Conservation (phyloP, 139 green algal genomes). For the Picochlorum sp. region DNA sequence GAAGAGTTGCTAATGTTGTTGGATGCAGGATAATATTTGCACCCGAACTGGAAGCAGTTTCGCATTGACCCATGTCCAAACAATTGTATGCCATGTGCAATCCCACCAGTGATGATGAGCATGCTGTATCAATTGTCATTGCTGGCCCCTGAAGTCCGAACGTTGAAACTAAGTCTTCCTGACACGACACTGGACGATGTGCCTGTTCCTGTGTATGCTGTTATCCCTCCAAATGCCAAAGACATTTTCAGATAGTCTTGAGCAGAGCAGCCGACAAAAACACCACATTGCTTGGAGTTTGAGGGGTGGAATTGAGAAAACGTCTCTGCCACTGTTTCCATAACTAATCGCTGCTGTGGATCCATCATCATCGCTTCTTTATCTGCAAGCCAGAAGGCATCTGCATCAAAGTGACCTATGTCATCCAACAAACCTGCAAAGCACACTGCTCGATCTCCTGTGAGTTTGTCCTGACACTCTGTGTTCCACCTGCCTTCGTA, state of each 20-base stretch:
- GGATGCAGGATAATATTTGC: slow-evolving; percentile 35
- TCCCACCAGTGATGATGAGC: slow-evolving; percentile 76
- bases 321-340: slow-evolving; percentile 34
- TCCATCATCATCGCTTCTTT: slow-evolving; percentile 63
- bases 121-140: slow-evolving; percentile 62
- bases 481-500: slow-evolving; percentile 2
- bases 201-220: slow-evolving; percentile 35
- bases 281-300: slow-evolving; percentile 22
- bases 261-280: slow-evolving; percentile 67
- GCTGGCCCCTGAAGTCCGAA: slow-evolving; percentile 41
- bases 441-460: slow-evolving; percentile 6
- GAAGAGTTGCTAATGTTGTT: slow-evolving; percentile 31
- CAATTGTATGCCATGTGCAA: slow-evolving; percentile 46
- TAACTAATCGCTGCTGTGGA: slow-evolving; percentile 69
- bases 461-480: slow-evolving; percentile 1
- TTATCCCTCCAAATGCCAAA: slow-evolving; percentile 11
- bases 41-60: slow-evolving; percentile 21
- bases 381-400: slow-evolving; percentile 35
- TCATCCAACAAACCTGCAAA: slow-evolving; percentile 53
- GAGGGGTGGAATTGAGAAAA: slow-evolving; percentile 5
- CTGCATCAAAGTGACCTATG: slow-evolving; percentile 49
- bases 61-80: slow-evolving; percentile 21
- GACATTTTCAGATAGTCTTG: slow-evolving; percentile 54
- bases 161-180: slow-evolving; percentile 45
- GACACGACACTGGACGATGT: slow-evolving; percentile 28